Conservation (phyloP, 306 rosid species). For the Luffa acutangula region DNA sequence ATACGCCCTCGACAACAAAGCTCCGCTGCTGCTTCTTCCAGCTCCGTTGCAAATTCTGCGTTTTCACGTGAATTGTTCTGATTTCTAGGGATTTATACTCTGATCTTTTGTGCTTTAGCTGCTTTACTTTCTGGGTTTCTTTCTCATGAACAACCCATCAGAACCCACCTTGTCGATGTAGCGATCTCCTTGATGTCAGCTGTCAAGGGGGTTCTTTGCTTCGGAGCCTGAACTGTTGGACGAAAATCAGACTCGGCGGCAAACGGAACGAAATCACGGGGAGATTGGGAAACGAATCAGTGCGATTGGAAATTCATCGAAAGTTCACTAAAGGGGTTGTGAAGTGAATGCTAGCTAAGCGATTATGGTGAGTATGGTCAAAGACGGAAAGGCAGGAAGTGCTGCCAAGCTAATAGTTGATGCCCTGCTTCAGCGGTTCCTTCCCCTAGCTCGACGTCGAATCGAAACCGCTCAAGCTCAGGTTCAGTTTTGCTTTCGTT, state of each 20-base stretch:
- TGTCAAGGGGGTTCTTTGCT: background rate
- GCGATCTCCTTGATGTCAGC: background rate
- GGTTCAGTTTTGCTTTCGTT: slow-evolving; percentile 21
- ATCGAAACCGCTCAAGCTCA: slow-evolving; percentile 99
- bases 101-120: background rate
- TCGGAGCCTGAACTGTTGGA: background rate
- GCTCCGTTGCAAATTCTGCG: background rate
- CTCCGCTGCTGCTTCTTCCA: background rate
- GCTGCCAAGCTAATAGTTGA: slow-evolving; percentile 98
- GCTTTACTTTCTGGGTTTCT: background rate
- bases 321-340: background rate
- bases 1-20: background rate
- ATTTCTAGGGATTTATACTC: background rate
- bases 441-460: slow-evolving; percentile 97
- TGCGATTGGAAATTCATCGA: background rate
- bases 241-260: background rate
- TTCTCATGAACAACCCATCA: background rate
- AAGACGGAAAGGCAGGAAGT: slow-evolving; percentile 79
- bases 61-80: background rate
- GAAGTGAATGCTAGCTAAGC: slow-evolving; percentile 7
- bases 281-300: background rate
- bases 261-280: background rate
- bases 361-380: slow-evolving; percentile 10
- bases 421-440: slow-evolving; percentile 96
- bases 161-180: background rate